These are phyloP conservation scores for Mycena sp. DNA, from an alignment of 1,284 basidiomycete genomes.

Conservation along the genomic window DNA sequence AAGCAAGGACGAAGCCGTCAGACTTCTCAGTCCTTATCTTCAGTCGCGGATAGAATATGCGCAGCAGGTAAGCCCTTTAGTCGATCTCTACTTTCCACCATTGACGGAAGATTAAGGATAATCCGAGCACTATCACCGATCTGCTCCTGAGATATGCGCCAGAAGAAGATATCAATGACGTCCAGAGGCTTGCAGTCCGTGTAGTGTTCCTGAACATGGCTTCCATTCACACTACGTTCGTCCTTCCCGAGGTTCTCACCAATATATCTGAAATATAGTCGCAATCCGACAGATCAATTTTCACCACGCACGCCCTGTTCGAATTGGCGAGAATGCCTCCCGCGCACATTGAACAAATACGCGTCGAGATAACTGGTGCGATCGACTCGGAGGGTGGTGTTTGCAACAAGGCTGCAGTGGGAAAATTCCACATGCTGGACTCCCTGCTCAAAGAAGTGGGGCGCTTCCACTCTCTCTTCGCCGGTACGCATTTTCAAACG, in stretches of 20 bases:
- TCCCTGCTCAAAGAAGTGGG: conserved; percentile 49
- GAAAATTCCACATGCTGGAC: conserved; percentile 47
- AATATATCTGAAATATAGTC: neutral
- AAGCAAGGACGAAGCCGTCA: conserved; percentile 20
- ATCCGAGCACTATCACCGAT: conserved; percentile 29
- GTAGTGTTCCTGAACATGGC: conserved; percentile 43
- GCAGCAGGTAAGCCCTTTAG: conserved; percentile 16
- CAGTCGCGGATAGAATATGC: conserved; percentile 27
- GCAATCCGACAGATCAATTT: conserved; percentile 50
- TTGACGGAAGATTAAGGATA: conserved; percentile 10
- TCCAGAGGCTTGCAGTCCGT: conserved; percentile 19
- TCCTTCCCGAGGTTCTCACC: conserved; percentile 12
- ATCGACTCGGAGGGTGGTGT: conserved; percentile 46
- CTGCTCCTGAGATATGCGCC: conserved; percentile 29
- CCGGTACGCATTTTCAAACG: conserved; percentile 34
- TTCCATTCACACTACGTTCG: conserved; percentile 44
- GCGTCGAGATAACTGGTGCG: conserved; percentile 42
- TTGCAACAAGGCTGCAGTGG: conserved; percentile 47
- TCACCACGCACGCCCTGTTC: conserved; percentile 48
- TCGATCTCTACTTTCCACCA: neutral
- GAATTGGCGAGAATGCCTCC: conserved; percentile 44
- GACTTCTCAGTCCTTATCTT: conserved; percentile 20
- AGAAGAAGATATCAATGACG: conserved; percentile 33
- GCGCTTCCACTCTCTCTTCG: conserved; percentile 45
- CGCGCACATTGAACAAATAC: conserved; percentile 42